phyloP scores from a whole-genome alignment of 768 basidiomycete genomes.

The Pulveroboletus sp. region DNA sequence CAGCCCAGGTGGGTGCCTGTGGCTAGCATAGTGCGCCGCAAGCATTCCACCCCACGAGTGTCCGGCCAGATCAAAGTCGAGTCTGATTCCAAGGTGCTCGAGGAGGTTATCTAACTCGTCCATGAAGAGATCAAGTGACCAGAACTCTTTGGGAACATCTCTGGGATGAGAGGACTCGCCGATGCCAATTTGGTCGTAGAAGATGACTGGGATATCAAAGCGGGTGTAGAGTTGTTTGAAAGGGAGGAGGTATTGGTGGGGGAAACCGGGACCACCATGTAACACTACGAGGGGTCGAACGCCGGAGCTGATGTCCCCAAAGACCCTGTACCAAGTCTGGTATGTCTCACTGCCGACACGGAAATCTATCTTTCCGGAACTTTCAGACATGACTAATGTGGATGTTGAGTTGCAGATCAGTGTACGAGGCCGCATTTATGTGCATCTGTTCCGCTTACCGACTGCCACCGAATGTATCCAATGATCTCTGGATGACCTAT shows the following conservation, averaged over 20 bases:
- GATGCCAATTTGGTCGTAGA: conserved; percentile 53
- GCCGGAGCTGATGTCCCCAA: conserved; percentile 37
- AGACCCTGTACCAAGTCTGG: conserved; percentile 44
- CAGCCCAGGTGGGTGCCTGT: conserved; percentile 38
- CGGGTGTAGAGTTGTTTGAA: conserved; percentile 32
- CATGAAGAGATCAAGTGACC: conserved; percentile 49
- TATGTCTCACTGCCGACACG: conserved; percentile 21
- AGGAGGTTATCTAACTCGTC: conserved; percentile 54
- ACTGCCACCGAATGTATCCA: too few relatives aligned
- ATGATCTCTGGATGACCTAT: too few relatives aligned
- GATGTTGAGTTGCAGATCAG: too few relatives aligned
- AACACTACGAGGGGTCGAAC: conserved; percentile 38
- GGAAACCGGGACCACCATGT: conserved; percentile 45
- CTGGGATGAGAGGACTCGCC: conserved; percentile 43
- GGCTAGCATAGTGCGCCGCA: conserved; percentile 38
- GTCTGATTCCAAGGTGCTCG: conserved; percentile 36
- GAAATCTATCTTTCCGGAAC: conserved; percentile 22
- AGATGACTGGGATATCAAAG: conserved; percentile 38
- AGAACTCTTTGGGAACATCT: conserved; percentile 28
- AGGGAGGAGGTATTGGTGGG: conserved; percentile 41
- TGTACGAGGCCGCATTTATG: too few relatives aligned
- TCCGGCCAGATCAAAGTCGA: conserved; percentile 45
- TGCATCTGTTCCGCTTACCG: too few relatives aligned
- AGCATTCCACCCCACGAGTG: conserved; percentile 63
- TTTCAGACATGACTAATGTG: conserved; percentile 15